These are phyloP conservation scores for Botryotinia globosa DNA, from an alignment of 2,329 filamentous ascomycete genomes.

Conservation along the genomic window DNA sequence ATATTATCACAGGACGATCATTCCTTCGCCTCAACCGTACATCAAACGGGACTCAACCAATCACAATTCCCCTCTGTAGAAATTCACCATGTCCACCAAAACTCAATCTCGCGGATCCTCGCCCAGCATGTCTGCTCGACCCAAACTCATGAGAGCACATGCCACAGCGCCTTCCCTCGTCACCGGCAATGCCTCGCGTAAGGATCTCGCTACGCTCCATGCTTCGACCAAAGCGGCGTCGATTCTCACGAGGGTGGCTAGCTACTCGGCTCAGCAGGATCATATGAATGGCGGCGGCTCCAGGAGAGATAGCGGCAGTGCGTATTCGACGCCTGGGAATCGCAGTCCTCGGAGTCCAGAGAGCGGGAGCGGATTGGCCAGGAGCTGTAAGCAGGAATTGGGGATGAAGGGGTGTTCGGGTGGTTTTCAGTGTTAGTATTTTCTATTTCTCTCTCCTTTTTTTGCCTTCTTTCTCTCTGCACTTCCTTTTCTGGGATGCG, in stretches of 20 bases:
- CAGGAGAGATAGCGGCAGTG: slow-evolving; percentile 18
- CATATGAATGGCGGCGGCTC: slow-evolving; percentile 23
- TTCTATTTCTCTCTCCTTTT: neutral
- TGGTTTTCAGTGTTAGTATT: slow-evolving; percentile 15
- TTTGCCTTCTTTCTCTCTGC: neutral
- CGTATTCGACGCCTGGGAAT: slow-evolving; percentile 20
- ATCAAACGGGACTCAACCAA: slow-evolving; percentile 7
- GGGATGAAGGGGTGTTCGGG: slow-evolving; percentile 13
- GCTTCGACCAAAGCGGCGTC: slow-evolving; percentile 53
- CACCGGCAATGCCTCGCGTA: slow-evolving; percentile 52
- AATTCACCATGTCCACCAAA: slow-evolving; percentile 40
- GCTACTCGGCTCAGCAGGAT: slow-evolving; percentile 46
- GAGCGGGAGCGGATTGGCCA: slow-evolving; percentile 31
- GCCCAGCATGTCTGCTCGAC: slow-evolving; percentile 44
- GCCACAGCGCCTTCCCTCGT: slow-evolving; percentile 59
- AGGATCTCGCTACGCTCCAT: slow-evolving; percentile 49
- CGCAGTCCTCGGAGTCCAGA: slow-evolving; percentile 24
- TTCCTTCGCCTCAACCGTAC: neutral
- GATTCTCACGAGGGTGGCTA: slow-evolving; percentile 53
- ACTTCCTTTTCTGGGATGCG: neutral
- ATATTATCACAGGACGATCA: slow-evolving; percentile 10
- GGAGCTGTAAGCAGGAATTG: slow-evolving; percentile 24
- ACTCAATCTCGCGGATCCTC: slow-evolving; percentile 41
- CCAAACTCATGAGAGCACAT: slow-evolving; percentile 53
- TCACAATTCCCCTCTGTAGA: neutral